Conservation (phyloP, 495 filamentous ascomycete genomes). For the Thermothielavioides terrestris region DNA sequence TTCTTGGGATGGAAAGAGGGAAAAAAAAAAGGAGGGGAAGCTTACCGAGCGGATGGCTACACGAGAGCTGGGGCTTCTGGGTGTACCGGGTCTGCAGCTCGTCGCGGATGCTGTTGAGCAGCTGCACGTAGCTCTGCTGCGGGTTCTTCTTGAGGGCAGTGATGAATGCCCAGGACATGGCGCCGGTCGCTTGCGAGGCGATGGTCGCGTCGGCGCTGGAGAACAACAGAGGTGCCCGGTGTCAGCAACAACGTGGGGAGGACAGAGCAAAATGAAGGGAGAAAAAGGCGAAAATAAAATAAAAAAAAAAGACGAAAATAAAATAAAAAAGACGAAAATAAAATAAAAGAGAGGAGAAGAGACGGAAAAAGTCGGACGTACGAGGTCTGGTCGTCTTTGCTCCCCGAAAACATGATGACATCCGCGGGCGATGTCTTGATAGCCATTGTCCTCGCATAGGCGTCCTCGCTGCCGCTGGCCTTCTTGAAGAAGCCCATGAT, state of each 20-base stretch:
- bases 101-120: constrained; percentile 91
- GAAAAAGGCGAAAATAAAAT: constrained; percentile 4
- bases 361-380: constrained; percentile 40
- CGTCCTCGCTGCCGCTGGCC: constrained; percentile 74
- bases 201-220: constrained; percentile 55
- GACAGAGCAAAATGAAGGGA: background rate
- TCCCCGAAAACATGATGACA: constrained; percentile 96
- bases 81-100: constrained; percentile 82
- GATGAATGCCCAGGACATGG: constrained; percentile 98
- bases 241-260: background rate
- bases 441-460: constrained; percentile 65
- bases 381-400: constrained; percentile 94
- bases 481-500: constrained; percentile 90
- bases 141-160: constrained; percentile 91
- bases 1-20: too few relatives aligned
- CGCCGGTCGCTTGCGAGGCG: constrained; percentile 81
- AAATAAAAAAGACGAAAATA: constrained; percentile 6
- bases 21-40: background rate
- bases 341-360: background rate
- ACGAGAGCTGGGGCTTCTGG: constrained; percentile 95
- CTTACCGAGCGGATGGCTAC: constrained; percentile 88
- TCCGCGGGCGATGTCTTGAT: constrained; percentile 94
- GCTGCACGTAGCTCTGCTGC: constrained; percentile 92
- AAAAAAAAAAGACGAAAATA: constrained; percentile 7
- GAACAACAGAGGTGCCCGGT: too few relatives aligned